Conservation (phyloP, 306 rosid species). For the Parietaria judaica region DNA sequence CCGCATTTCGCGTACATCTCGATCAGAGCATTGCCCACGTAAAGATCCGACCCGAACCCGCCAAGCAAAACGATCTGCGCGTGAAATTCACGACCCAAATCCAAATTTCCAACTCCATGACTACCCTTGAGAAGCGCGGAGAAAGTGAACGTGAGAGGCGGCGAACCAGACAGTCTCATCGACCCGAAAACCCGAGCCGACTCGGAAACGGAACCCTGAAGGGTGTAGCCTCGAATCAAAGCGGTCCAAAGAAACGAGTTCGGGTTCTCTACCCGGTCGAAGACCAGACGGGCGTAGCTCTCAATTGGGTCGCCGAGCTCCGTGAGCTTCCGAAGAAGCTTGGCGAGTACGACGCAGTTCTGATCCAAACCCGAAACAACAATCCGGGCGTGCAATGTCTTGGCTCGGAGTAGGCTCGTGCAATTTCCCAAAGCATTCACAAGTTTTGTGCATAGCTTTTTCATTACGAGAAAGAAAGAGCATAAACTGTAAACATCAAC, state of each 20-base stretch:
- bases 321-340: constrained; percentile 55
- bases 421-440: constrained; percentile 12
- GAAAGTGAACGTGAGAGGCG: constrained; percentile 70
- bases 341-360: constrained; percentile 54
- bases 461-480: too few species aligned
- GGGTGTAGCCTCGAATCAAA: constrained; percentile 56
- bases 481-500: too few species aligned
- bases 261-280: constrained; percentile 46
- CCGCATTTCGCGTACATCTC: constrained; percentile 71
- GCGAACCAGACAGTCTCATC: constrained; percentile 36
- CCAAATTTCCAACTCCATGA: constrained; percentile 19
- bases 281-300: constrained; percentile 49
- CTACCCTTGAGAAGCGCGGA: constrained; percentile 61
- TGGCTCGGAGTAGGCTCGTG: constrained; percentile 29
- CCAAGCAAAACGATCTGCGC: constrained; percentile 61
- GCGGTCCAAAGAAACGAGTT: constrained; percentile 83
- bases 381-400: constrained; percentile 56
- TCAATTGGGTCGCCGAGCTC: constrained; percentile 33
- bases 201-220: constrained; percentile 38
- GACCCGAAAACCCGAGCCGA: constrained; percentile 35
- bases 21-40: constrained; percentile 57
- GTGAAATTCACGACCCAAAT: constrained; percentile 57
- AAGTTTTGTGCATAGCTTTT: neutral
- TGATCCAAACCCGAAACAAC: constrained; percentile 40
- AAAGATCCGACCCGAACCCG: constrained; percentile 58